Base-by-base conservation (phyloP, 228 moss, liverwort and hornwort genomes). In the Sphagnum magellanicum region DNA sequence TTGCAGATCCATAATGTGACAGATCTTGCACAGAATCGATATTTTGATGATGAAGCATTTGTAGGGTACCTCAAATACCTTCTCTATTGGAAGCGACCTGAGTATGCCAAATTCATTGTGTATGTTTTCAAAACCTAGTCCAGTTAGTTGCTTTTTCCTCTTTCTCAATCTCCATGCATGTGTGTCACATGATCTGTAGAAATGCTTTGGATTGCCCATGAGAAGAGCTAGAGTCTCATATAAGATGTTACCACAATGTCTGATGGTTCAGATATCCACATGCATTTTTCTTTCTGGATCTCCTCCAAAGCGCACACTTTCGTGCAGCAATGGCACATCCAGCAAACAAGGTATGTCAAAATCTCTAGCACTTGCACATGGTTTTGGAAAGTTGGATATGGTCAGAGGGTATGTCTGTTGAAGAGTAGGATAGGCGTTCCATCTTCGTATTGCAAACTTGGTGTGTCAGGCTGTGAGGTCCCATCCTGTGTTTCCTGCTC, bases 21-120 rank as follows among this genome's bases (percentile, higher is more conserved):
- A 95, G 92, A 96, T 81, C 71, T 96, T 80, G 95, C 92, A 63
- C 95, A 92, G 73, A 92, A 92, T 83, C 90, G 92, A 47, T 92
- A 89, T 68, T 86, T 96, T 52, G 95, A 96, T 58, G 95, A 96
- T 61, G 88, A 92, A 76, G 86, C 95, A 10, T 91, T 92, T 72
- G 92, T 96, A 51, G 88, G 84, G 57, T 96, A 96, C 77, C 86
- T 96, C 50, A 96, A 92, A 74, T 96, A 96, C 70, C 79, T 84
- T 13, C 78, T 79, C 70, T 96, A 96, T 66, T 96, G 90, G 92
- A 81, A 83, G 70, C 78, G 77, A 13, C 95, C 89, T 47, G 86
- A 89, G 68, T 96, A 96, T 80, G 89, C 95, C 48, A 92, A 95
- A 68, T 95, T 75, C 70, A 78, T 96, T 17, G 90, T 96, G 92